Conservation (phyloP, 2,329 filamentous ascomycete genomes). For the Xylariales sp. region DNA sequence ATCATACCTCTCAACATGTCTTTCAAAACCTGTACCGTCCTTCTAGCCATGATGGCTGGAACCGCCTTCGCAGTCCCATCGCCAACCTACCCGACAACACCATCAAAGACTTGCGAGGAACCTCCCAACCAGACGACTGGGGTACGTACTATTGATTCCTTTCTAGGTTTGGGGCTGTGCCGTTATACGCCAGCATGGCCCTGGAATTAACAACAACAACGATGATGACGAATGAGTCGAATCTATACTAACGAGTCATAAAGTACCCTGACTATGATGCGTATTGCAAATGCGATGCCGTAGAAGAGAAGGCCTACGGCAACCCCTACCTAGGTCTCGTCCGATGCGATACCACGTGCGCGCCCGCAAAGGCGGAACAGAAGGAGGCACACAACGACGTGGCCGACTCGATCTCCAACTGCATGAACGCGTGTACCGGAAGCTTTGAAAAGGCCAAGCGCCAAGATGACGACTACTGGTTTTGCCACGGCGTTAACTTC, state of each 20-base stretch:
- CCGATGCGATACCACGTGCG: conserved; percentile 43
- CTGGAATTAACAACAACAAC: not conserved
- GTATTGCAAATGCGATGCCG: conserved; percentile 42
- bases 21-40: conserved; percentile 9
- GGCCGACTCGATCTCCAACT: conserved; percentile 35
- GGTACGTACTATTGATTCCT: conserved; percentile 10
- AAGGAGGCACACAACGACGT: conserved; percentile 37
- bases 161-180: not conserved
- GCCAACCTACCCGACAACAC: conserved; percentile 14
- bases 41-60: conserved; percentile 25
- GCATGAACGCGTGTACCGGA: conserved; percentile 44
- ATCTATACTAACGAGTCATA: conserved; percentile 27
- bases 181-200: not conserved
- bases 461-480: conserved; percentile 41
- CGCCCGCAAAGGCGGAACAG: conserved; percentile 38
- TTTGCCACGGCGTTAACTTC: conserved; percentile 47
- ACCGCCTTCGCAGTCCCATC: conserved; percentile 17
- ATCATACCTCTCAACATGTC: conserved; percentile 16
- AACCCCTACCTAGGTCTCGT: conserved; percentile 44
- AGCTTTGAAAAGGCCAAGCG: conserved; percentile 43
- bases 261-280: conserved; percentile 44
- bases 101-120: conserved; percentile 24
- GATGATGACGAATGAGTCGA: not conserved
- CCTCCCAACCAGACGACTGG: conserved; percentile 32
- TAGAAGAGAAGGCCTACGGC: conserved; percentile 40